Conservation (phyloP, 495 filamentous ascomycete genomes). For the Cryomyces antarcticus region DNA sequence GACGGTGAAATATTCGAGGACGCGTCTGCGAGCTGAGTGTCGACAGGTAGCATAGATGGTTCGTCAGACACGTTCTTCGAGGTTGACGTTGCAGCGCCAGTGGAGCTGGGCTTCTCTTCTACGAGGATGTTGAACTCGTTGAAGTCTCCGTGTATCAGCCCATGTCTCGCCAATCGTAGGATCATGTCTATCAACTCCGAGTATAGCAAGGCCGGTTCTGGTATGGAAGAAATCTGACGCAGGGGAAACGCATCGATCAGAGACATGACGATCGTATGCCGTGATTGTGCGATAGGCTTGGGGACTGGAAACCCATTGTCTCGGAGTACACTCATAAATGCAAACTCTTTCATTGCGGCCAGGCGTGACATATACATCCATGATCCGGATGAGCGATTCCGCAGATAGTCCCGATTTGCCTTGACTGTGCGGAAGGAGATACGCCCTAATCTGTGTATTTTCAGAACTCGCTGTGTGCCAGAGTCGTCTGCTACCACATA, state of each 20-base stretch:
- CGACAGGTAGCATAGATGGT: not conserved
- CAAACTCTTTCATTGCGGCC: conserved; percentile 77
- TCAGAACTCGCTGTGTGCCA: conserved; percentile 49
- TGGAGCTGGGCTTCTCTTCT: conserved; percentile 29
- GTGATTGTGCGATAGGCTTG: conserved; percentile 61
- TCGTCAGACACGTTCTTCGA: not conserved
- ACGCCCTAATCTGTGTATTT: conserved; percentile 85
- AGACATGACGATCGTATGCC: conserved; percentile 91
- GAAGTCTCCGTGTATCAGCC: conserved; percentile 94
- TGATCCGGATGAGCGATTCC: conserved; percentile 50
- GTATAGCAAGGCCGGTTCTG: conserved; percentile 63
- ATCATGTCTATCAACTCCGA: conserved; percentile 76
- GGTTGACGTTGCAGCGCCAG: not conserved
- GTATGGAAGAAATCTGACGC: conserved; percentile 59
- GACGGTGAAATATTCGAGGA: not conserved
- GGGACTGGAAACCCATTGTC: conserved; percentile 79
- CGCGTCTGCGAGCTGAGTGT: not conserved
- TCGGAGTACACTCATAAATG: conserved; percentile 72
- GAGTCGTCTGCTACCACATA: conserved; percentile 48
- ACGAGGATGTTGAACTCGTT: conserved; percentile 99
- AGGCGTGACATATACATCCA: conserved; percentile 98
- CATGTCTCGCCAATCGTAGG: conserved; percentile 61
- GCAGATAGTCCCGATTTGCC: conserved; percentile 85
- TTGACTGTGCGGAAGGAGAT: conserved; percentile 96
- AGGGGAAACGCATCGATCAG: conserved; percentile 78